phyloP scores from a whole-genome alignment of 2,329 filamentous ascomycete genomes.

The Neonectria faginata region DNA sequence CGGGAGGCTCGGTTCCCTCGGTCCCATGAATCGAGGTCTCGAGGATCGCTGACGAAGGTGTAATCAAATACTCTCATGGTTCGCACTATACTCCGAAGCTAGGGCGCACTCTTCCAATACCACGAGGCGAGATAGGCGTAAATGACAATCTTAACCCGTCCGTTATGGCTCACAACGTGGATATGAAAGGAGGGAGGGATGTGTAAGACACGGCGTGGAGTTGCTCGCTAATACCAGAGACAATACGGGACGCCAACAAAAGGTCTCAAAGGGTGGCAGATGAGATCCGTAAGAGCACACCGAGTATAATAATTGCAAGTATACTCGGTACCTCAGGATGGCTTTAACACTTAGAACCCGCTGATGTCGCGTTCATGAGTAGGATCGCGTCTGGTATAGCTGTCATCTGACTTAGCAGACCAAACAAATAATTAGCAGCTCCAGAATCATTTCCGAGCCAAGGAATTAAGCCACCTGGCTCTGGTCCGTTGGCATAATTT shows the following conservation, averaged over 20 bases:
- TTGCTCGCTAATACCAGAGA: conserved; percentile 36
- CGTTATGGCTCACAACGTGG: conserved; percentile 34
- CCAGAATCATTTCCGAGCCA: conserved; percentile 16
- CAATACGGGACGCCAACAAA: conserved; percentile 28
- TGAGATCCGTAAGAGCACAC: conserved; percentile 3
- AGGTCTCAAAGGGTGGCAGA: conserved; percentile 12
- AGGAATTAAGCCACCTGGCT: conserved; percentile 20
- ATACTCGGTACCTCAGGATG: conserved; percentile 6
- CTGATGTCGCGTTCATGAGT: conserved; percentile 14
- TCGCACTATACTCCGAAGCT: conserved; percentile 18
- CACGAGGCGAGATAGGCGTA: conserved; percentile 16
- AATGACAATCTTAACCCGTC: conserved; percentile 33
- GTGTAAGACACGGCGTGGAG: conserved; percentile 35
- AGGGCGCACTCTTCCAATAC: conserved; percentile 32
- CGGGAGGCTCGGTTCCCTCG: conserved; percentile 19
- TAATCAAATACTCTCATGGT: conserved; percentile 40
- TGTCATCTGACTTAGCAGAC: conserved; percentile 6
- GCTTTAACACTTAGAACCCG: conserved; percentile 12
- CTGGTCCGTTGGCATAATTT: conserved; percentile 16
- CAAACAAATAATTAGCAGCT: not conserved
- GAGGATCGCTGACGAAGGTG: conserved; percentile 19
- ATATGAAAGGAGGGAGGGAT: conserved; percentile 27
- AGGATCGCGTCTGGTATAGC: conserved; percentile 18
- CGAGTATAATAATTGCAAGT: not conserved
- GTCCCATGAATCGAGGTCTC: conserved; percentile 21